Percentiles rank a stretch among this genome's conserved stretches.
phyloP scores from a whole-genome alignment of 345 rosid species.

The Acer negundo region DNA sequence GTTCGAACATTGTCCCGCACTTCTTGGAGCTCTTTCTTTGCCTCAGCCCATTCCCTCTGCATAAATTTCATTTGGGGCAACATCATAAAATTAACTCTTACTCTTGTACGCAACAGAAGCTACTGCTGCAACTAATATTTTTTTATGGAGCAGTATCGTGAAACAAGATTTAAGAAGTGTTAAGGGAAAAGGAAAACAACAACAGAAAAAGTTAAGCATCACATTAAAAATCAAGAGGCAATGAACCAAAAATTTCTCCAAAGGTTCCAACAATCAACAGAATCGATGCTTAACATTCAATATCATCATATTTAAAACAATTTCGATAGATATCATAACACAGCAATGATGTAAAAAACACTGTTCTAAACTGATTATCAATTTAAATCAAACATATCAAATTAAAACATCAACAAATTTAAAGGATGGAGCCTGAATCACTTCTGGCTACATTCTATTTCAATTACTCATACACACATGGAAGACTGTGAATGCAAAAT shows the following conservation, averaged over 20 bases:
- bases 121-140: not conserved
- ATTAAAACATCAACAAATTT: not conserved
- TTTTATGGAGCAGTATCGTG: not conserved
- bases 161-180: not conserved
- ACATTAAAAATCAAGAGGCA: not conserved
- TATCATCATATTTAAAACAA: not conserved
- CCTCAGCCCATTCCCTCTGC: conserved; percentile 97
- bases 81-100: not conserved
- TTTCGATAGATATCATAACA: not conserved
- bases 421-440: not conserved
- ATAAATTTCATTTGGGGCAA: conserved; percentile 13
- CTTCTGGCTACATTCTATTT: not conserved
- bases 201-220: not conserved
- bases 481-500: not conserved
- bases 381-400: conserved; percentile 1
- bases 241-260: not conserved
- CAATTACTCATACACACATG: not conserved
- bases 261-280: conserved; percentile 6
- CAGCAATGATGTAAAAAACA: not conserved
- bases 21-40: conserved; percentile 83
- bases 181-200: not conserved
- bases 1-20: conserved; percentile 70
- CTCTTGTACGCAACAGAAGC: not conserved
- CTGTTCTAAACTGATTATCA: not conserved
- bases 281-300: not conserved